Percentiles rank a stretch among this genome's conserved stretches.
These are phyloP conservation scores for Scleroderma citrinum DNA, from an alignment of 768 basidiomycete genomes.

Conservation along the genomic window DNA sequence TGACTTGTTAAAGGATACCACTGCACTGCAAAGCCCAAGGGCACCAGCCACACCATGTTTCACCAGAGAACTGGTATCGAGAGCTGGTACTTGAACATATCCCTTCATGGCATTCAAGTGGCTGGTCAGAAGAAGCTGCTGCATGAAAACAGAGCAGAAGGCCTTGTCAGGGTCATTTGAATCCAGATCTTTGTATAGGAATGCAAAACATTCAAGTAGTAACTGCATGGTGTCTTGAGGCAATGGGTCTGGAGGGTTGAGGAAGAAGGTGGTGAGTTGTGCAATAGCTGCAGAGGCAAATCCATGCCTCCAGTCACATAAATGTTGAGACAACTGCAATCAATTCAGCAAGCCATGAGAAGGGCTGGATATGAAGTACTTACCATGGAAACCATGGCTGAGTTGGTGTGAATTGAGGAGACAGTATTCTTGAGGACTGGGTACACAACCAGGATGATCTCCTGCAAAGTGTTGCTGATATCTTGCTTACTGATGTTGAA, in stretches of 20 bases:
- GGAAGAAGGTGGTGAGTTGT: not conserved
- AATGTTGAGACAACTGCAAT: not conserved
- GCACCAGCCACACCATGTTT: not conserved
- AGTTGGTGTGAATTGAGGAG: not conserved
- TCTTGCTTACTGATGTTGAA: slow-evolving; percentile 1
- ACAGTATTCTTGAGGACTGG: not conserved
- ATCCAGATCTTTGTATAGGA: not conserved
- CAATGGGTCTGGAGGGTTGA: not conserved
- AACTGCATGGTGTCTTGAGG: not conserved
- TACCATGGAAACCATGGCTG: not conserved
- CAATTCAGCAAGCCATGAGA: not conserved
- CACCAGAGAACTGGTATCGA: not conserved
- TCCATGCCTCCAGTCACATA: not conserved
- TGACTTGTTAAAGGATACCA: not conserved
- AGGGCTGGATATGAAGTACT: not conserved
- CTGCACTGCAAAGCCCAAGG: not conserved
- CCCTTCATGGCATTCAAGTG: slow-evolving; percentile 2
- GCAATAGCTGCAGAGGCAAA: not conserved
- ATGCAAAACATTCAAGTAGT: not conserved
- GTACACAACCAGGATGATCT: not conserved
- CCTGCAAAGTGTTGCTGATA: not conserved
- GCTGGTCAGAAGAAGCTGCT: not conserved
- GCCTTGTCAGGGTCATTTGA: not conserved
- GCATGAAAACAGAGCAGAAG: not conserved
- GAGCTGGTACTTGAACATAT: not conserved